A percentile compares a stretch with the other conserved stretches of the same genome.
Conservation (phyloP, 192 early-diverging fungal genomes). For the Coemansia sp. region DNA sequence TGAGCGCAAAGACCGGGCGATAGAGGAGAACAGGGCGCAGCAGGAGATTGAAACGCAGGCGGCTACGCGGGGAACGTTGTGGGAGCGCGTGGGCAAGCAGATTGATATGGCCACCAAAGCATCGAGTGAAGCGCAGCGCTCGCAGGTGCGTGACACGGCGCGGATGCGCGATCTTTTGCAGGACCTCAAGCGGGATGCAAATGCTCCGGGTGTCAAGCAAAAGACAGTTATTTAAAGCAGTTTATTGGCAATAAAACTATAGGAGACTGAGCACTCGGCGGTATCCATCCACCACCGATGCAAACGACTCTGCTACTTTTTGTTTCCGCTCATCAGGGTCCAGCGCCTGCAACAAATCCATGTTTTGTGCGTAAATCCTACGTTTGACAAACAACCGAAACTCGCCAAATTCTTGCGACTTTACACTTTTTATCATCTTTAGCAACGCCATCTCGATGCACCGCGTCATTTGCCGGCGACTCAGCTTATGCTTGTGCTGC, state of each 20-base stretch:
- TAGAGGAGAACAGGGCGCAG: slow-evolving; percentile 60
- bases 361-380: slow-evolving; percentile 78
- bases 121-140: neutral
- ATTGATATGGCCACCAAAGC: slow-evolving; percentile 59
- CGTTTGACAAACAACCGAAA: slow-evolving; percentile 85
- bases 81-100: slow-evolving; percentile 71
- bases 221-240: neutral
- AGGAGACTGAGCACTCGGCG: slow-evolving; percentile 57
- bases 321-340: slow-evolving; percentile 64
- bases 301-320: slow-evolving; percentile 77
- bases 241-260: slow-evolving; percentile 8
- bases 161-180: slow-evolving; percentile 71
- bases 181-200: slow-evolving; percentile 65
- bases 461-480: slow-evolving; percentile 77
- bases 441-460: slow-evolving; percentile 81
- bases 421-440: slow-evolving; percentile 53
- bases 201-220: slow-evolving; percentile 64
- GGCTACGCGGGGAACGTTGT: slow-evolving; percentile 62
- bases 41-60: slow-evolving; percentile 55
- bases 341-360: slow-evolving; percentile 68
- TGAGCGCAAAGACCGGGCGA: slow-evolving; percentile 64
- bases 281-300: slow-evolving; percentile 76
- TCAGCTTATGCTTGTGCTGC: slow-evolving; percentile 69
- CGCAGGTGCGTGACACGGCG: slow-evolving; percentile 56
- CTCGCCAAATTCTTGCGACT: slow-evolving; percentile 47